Evolutionary conservation across 176 grass and related monocot species (phyloP), one percentile per base, ranked within the genome.

Genomic region (Carex littledalei): DNA sequence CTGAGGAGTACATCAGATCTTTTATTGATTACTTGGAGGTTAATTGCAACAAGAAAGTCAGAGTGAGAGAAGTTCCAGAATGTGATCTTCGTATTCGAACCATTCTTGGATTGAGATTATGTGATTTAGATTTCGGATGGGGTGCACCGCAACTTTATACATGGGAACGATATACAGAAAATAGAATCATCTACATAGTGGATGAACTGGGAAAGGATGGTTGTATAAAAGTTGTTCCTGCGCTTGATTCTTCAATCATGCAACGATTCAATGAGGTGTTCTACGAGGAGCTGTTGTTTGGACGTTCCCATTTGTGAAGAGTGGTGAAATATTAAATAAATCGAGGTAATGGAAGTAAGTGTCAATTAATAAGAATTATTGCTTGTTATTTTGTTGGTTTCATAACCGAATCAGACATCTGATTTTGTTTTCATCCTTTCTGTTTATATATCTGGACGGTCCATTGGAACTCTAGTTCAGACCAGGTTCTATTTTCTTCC

Each of bases 71-170:
- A 39, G 37, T 39, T 6, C 4, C 37, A 39, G 37, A 39, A 39
- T 39, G 37, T 39, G 37, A 6, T 39, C 37, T 39, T 39, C 37
- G 37, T 39, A 39, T 81, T 62, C 49, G 34, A 39, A 64, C 56
- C 9, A n/a, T 58, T 58, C 57, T 63, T 10, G 56, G 79, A 47
- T 24, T 81, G 58, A 39, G 24, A 31, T 20, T 81, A 31, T 63
- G 13, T 16, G 79, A 81, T 41, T 4, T 63, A 21, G 79, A 81
- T 62, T 63, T 81, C 16, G 57, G 79, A 63, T 81, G 79, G 56
- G 79, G 79, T 13, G 32, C 79, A 5, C 26, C 58, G 16, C 24
- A 63, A 8, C 37, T 81, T 8, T 8, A 43, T 13, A 11, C 57
- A 2, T 62, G 79, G 52, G 79, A 81, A 1, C 32, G 34, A 43